Base-by-base conservation (phyloP, 2,329 filamentous ascomycete species). In the Sporothrix inflata region DNA sequence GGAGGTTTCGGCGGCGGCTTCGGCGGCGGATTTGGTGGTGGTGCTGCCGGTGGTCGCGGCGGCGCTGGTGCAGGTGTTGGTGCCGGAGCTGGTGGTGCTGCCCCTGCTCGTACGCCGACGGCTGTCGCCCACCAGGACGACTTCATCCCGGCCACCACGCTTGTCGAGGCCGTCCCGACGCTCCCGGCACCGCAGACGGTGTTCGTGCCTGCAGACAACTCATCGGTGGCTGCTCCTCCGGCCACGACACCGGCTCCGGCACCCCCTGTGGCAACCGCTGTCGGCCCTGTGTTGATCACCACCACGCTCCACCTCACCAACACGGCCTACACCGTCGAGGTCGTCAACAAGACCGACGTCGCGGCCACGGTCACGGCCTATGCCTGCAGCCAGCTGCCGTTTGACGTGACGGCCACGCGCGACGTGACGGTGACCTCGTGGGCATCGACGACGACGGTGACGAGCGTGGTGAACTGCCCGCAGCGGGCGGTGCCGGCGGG, bases 231-330 rank as follows among this genome's bases (percentile, higher is more conserved):
- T 0, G 30, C 49, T 1, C 49, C 70, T 6, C 47, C 68, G 8
- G 45, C 57, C n/a, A 21, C 60, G 5, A 65, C 60, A 38, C 11
- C 57, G 8, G 60, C 60, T 0, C 53, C 53, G 19, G 16, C 49
- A 4, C 9, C 49, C 8, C 55, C 55, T 38, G 7, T 42, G 19
- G 42, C 57, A 4, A 9, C 55, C 9, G 55, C 55, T 6, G 19
- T 47, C 3, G 34, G 40, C 38, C 27, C 61, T 73, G 70, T 0
- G 49, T 79, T 71, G 75, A 83, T 2, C 79, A 78, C 73, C 76
- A 81, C 79, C 1, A 73, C 73, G 3, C 55, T 83, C 2, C 81
- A 82, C 61, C 75, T 76, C 57, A 75, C 74, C 8, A 78, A 78
- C 73, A 51, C 61, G 45, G 80, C 80, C 0, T 72, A 72, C 60